Evolutionary conservation across 2,329 filamentous ascomycete species (phyloP), one percentile per base, ranked within the genome.

Genomic region (Dothidotthia symphoricarpi): DNA sequence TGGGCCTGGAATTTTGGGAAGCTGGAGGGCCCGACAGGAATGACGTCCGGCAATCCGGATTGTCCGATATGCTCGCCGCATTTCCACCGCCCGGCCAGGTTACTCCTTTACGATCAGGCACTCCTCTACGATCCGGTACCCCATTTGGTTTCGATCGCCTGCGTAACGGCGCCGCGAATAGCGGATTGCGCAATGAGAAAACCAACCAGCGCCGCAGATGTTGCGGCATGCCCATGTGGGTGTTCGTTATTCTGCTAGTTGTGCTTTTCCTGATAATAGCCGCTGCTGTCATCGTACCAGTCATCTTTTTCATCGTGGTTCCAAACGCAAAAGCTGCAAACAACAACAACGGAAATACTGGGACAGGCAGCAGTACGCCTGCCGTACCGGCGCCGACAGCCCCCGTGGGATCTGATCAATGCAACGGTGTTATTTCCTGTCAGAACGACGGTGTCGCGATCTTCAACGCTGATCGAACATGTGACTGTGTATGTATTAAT

Each of bases 401-500:
- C 6, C 39, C 26, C 7, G 46, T 38, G 15, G 45, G 39, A 30
- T 46, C 42, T 7, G 38, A 38, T 14, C 55, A 64, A 43, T 95
- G 88, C 62, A 74, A 79, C 49, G 68, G 72, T 26, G 75, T 76
- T 19, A 69, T 85, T 11, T 75, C 73, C 0, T 96, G 91, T 59
- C 70, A 78, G 35, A 95, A 97, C 49, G 88, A 88, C 8, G 91
- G 91, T 17, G 82, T 83, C 13, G 89, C 83, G 38, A 78, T 91
- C 12, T 67, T 88, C 14, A 79, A 77, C 12, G 73, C 80, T 39
- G 77, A 80, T 28, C 62, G 61, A 3, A 71, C 77, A 14, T 97
- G 91, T 68, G 84, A 83, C 10, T 98, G 91, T 63, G 81, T 96
- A 28, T 98, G 91, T 67, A 81, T 84, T 15, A 89, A 93, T 55